These are phyloP conservation scores for Candida glucosophila DNA, from an alignment of 1,139 yeast species.

Conservation along the genomic window DNA sequence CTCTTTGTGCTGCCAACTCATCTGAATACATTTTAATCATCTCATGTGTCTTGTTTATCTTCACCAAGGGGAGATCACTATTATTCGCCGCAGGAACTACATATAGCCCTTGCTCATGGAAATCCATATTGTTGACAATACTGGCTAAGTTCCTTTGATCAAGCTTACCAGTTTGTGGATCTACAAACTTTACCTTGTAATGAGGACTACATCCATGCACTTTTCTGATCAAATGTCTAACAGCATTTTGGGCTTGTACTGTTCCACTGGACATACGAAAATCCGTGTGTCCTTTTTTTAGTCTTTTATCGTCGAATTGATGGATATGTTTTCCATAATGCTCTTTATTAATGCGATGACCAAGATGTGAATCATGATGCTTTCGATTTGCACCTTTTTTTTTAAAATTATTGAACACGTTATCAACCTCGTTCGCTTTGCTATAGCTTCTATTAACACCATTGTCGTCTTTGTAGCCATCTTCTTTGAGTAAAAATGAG, in stretches of 20 bases:
- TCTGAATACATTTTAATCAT: constrained; percentile 28
- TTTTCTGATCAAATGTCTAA: constrained; percentile 20
- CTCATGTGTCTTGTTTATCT: constrained; percentile 16
- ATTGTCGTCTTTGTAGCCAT: constrained; percentile 1
- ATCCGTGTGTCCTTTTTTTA: constrained; percentile 2
- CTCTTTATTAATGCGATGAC: constrained; percentile 1
- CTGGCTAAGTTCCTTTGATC: constrained; percentile 17
- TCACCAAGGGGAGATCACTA: constrained; percentile 20
- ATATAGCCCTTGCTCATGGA: constrained; percentile 21
- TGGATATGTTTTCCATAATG: constrained; percentile 2
- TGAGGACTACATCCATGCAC: constrained; percentile 14
- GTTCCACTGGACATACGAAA: constrained; percentile 14
- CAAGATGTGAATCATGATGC: neutral
- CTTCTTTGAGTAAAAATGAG: constrained; percentile 1
- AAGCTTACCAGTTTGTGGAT: constrained; percentile 16
- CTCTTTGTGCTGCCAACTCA: constrained; percentile 23
- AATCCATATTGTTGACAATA: constrained; percentile 22
- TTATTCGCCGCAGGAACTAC: constrained; percentile 15
- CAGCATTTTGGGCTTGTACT: constrained; percentile 19
- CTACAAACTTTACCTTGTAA: constrained; percentile 20
- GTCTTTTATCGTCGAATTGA: constrained; percentile 2
- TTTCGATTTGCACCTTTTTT: neutral
- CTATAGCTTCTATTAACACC: neutral
- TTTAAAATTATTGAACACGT: constrained; percentile 4
- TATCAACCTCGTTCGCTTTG: constrained; percentile 5